Evolutionary conservation across 2,329 filamentous ascomycete species (phyloP).

Genomic region (Neobulgaria alba): DNA sequence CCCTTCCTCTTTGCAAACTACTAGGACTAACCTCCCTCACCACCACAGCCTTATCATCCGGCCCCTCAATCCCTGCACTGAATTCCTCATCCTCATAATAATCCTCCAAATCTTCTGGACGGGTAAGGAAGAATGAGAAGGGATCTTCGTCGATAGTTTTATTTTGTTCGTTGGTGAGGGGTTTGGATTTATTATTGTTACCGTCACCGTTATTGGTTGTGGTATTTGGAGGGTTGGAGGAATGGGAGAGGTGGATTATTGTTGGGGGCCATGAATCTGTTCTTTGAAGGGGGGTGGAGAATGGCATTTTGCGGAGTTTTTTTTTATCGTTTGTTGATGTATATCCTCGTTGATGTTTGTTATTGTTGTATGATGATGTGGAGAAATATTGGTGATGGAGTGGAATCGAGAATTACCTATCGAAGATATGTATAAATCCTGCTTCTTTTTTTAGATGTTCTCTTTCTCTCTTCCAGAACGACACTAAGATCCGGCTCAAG

Average conservation of each 20-base stretch:
- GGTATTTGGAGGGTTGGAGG: no score
- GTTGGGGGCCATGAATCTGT: constrained; percentile 30
- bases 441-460: no score
- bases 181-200: no score
- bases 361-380: no score
- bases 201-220: no score
- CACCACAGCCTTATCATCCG: constrained; percentile 12
- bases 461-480: no score
- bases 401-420: no score
- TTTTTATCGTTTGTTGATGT: neutral
- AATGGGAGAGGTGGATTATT: constrained; percentile 21
- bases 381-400: constrained; percentile 2
- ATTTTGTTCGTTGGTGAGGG: no score
- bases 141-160: constrained; percentile 28
- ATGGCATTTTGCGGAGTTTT: constrained; percentile 19
- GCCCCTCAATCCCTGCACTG: constrained; percentile 27
- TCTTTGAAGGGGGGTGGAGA: constrained; percentile 24
- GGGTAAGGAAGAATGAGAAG: constrained; percentile 29
- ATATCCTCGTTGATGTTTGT: neutral
- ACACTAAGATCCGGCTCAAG: constrained; percentile 24
- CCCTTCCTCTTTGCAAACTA: constrained; percentile 17
- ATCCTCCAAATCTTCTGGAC: constrained; percentile 25
- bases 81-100: constrained; percentile 25
- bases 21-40: constrained; percentile 27
- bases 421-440: no score